Evolutionary conservation across 768 basidiomycete species (phyloP), one percentile per base, ranked within the genome.

Genomic region (Panus rudis): DNA sequence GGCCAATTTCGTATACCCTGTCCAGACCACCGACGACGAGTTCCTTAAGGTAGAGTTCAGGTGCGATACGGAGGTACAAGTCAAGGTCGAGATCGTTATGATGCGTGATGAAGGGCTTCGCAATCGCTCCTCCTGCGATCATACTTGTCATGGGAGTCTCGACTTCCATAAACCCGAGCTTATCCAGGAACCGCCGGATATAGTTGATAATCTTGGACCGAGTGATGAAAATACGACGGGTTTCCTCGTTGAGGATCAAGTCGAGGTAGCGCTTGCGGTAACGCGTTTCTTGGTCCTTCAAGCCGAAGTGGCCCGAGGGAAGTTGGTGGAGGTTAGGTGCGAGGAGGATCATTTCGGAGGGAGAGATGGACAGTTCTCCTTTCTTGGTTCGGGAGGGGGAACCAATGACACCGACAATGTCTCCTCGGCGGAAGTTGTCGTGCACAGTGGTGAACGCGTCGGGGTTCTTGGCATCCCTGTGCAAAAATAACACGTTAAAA

Each of bases 251-350:
- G 64, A 99, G 74, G 68, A 99, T 96, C 48, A 99, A 81, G 65
- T 99, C 96, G 50, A 99, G 81, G 70, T 98, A 97, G 42, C 96
- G 85, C 83, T 97, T 98, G 65, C 96, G 78, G 73, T 97, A 97
- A 33, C 96, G 81, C 27, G 89, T 90, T 67, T 98, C 96, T 62
- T 92, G 88, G 65, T 99, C 94, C 74, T 94, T 94, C 56, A 99
- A 72, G 33, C 94, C 96, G 49, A 87, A 93, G 66, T 92, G 90
- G 43, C 78, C 72, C 0, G 88, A 92, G 42, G 94, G 94, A 10
- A 98, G 76, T 63, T 93, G 92, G 67, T 98, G 94, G 19, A 99
- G 72, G 67, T 96, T 96, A 26, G 96, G 96, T 3, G 94, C 80
- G 48, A 99, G 89, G 42, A 99, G 87, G 45, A 77, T 69, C 70